phyloP scores from a whole-genome alignment of 1,284 basidiomycete species.

The Trichosporon coremiiforme region DNA sequence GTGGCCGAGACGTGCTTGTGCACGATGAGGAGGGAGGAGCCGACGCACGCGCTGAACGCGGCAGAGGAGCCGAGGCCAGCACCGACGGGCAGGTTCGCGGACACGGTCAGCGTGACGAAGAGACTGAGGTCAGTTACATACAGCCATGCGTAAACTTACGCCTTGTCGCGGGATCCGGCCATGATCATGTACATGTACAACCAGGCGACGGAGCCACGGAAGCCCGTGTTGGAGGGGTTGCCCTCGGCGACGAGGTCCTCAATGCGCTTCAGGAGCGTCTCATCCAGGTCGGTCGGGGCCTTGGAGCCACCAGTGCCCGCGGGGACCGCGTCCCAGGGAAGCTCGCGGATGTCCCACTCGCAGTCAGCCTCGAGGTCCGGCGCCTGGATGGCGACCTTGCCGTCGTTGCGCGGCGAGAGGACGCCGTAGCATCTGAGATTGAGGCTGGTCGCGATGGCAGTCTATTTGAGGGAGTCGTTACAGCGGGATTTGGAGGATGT shows the following conservation, averaged over 20 bases:
- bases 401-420: conserved; percentile 72
- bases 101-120: conserved; percentile 71
- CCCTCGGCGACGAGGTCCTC: conserved; percentile 48
- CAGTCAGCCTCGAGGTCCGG: conserved; percentile 78
- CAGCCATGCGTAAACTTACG: conserved; percentile 58
- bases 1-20: conserved; percentile 44
- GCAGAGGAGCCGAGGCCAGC: conserved; percentile 97
- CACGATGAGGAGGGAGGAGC: conserved; percentile 70
- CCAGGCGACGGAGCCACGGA: conserved; percentile 77
- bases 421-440: conserved; percentile 93
- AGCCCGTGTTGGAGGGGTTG: conserved; percentile 55
- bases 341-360: conserved; percentile 76
- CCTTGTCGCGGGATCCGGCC: conserved; percentile 60
- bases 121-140: conserved; percentile 32
- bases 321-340: conserved; percentile 80
- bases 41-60: conserved; percentile 85
- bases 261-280: conserved; percentile 70
- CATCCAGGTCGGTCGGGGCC: conserved; percentile 70
- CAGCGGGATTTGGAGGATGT: conserved; percentile 1
- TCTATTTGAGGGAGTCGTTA: conserved; percentile 60
- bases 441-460: conserved; percentile 91
- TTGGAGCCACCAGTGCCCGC: conserved; percentile 59
- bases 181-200: conserved; percentile 92
- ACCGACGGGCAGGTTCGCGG: conserved; percentile 96
- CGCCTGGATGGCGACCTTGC: conserved; percentile 74